These are phyloP conservation scores for Talaromyces sp. DNA, from an alignment of 2,329 filamentous ascomycete species.

Conservation along the genomic window DNA sequence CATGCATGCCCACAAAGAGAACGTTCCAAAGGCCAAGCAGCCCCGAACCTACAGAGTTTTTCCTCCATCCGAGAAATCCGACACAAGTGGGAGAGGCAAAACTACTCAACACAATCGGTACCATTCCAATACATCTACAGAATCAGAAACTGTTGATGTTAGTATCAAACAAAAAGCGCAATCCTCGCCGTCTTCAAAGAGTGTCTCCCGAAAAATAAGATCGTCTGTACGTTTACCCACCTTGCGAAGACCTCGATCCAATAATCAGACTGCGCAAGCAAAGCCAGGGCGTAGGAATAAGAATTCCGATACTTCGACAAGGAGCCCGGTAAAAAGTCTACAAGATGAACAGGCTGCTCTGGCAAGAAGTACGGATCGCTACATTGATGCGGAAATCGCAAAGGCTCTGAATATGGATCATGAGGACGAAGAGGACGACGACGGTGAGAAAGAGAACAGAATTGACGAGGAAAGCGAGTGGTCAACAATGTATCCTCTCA, in stretches of 20 bases:
- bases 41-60: conserved; percentile 7
- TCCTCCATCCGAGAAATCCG: background rate
- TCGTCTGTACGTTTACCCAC: conserved; percentile 8
- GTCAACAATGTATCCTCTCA: conserved; percentile 13
- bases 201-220: conserved; percentile 9
- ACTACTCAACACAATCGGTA: background rate
- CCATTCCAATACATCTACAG: background rate
- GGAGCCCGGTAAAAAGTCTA: conserved; percentile 1
- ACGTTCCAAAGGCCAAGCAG: background rate
- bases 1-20: background rate
- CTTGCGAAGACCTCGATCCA: conserved; percentile 3
- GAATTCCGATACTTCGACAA: background rate
- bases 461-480: conserved; percentile 9
- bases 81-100: background rate
- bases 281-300: background rate
- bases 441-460: background rate
- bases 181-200: background rate
- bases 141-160: background rate
- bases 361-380: conserved; percentile 18
- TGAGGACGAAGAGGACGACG: conserved; percentile 2
- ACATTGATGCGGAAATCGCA: conserved; percentile 18
- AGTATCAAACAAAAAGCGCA: background rate
- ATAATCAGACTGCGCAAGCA: background rate
- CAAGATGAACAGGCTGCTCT: conserved; percentile 17
- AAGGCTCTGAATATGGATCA: conserved; percentile 10